Base-by-base conservation (phyloP, 2,329 filamentous ascomycete genomes). In the Mycosphaerelloides madeirae region DNA sequence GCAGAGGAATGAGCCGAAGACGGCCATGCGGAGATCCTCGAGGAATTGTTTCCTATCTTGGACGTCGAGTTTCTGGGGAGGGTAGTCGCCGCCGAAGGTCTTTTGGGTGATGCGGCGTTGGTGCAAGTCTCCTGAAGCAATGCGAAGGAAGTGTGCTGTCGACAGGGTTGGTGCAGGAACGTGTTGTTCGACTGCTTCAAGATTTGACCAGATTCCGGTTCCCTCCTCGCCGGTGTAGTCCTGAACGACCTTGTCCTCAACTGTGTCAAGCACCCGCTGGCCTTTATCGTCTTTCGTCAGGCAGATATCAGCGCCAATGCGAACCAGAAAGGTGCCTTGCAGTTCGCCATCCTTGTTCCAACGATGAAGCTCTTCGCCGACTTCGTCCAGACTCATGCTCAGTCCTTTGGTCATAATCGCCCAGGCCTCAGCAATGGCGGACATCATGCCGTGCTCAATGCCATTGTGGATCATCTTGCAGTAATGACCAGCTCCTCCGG, bases 381-480 rank as follows among this genome's bases (percentile, higher is more conserved):
- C 78, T 53, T 84, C 74, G 7, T 83, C 76, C 43, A 81, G 74
- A 5, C 59, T 63, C 68, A 85, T 75, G 0, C 73, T 75, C 18
- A 85, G 66, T 1, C 78, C 74, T 33, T 72, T 70, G 29, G 73
- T 70, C 68, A 87, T 78, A 25, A 85, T 71, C 1, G 71, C 72
- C 80, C 81, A 87, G 2, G 78, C 77, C 60, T 87, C 83, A 12
- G 76, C 76, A 5, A 85, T 71, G 0, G 75, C 71, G 41, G 52
- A 55, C 68, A 87, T 77, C 78, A 87, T 84, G 1, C 81, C 83
- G 49, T 85, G 81, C 59, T 87, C 83, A 48, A 87, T 85, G 1
- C 82, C 83, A 52, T 87, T 85, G 60, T 87, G 83, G 3, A 85
- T 74, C 81, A 86, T 87, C 68, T 87, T 87, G 31, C 85, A 80